phyloP scores from a whole-genome alignment of 495 filamentous ascomycete species.

The Pseudevernia furfuracea region DNA sequence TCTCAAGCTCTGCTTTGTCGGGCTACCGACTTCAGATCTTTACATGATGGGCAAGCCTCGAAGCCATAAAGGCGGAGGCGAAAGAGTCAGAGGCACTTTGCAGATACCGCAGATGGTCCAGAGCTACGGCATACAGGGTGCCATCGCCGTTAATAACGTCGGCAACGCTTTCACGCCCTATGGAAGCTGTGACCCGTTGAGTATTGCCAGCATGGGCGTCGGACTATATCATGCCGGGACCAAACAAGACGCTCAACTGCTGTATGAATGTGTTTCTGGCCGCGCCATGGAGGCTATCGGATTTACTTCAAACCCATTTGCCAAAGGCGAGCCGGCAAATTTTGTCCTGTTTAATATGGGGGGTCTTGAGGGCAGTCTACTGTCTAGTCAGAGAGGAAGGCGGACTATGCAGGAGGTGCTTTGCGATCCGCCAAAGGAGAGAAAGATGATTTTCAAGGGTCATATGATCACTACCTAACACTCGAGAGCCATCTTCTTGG shows the following conservation, averaged over 20 bases:
- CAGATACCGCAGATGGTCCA: constrained; percentile 56
- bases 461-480: constrained; percentile 13
- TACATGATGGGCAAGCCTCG: constrained; percentile 58
- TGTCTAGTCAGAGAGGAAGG: constrained; percentile 15
- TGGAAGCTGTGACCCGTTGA: constrained; percentile 62
- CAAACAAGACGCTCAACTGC: constrained; percentile 46
- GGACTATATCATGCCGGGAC: constrained; percentile 63
- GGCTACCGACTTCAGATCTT: constrained; percentile 64
- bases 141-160: constrained; percentile 67
- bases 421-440: constrained; percentile 24
- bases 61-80: constrained; percentile 25
- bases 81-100: constrained; percentile 51
- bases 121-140: constrained; percentile 49
- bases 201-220: constrained; percentile 55
- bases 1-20: constrained; percentile 61
- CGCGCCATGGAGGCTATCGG: constrained; percentile 48
- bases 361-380: background rate
- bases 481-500: background rate
- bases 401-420: constrained; percentile 22
- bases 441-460: constrained; percentile 19
- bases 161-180: constrained; percentile 73
- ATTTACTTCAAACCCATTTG: constrained; percentile 7
- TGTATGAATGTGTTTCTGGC: constrained; percentile 55
- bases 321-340: constrained; percentile 15
- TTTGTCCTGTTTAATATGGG: constrained; percentile 20